Conservation (phyloP, 73 alveolate genomes). For the Blepharisma stoltei region DNA sequence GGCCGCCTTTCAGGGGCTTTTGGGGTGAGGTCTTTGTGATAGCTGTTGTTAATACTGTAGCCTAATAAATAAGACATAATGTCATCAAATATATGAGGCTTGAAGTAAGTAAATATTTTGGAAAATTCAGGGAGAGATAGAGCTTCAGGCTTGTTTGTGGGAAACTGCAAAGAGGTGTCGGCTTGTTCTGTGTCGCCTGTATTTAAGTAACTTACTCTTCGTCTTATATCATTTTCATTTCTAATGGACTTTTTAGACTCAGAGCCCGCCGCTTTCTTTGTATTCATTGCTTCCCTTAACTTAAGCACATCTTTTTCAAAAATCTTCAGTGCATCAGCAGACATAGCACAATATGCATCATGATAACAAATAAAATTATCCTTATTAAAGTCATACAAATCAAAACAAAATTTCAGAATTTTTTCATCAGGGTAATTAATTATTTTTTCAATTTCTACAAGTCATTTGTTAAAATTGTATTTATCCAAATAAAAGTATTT, state of each 20-base stretch:
- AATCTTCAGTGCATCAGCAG: background rate
- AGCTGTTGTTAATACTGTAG: background rate
- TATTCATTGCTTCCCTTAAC: background rate
- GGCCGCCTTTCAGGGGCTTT: background rate
- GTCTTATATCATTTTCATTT: background rate
- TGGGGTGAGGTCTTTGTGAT: background rate
- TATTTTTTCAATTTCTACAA: background rate
- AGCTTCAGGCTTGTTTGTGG: conserved; percentile 26
- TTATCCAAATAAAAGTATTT: background rate
- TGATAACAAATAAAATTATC: conserved; percentile 1
- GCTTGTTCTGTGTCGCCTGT: background rate
- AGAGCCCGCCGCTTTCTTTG: background rate
- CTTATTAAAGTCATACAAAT: conserved; percentile 4
- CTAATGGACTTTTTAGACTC: background rate
- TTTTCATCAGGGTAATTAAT: background rate
- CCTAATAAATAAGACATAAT: background rate
- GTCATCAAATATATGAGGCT: background rate
- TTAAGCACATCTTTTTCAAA: conserved; percentile 5
- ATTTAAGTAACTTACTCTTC: background rate
- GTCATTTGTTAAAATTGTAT: background rate
- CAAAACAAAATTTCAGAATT: background rate
- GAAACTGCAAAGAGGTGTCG: background rate
- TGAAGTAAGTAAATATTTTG: background rate
- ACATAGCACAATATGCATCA: conserved; percentile 1
- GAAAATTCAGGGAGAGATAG: background rate